Base-by-base conservation (phyloP, 441 rosid species). In the Populus hybrid region DNA sequence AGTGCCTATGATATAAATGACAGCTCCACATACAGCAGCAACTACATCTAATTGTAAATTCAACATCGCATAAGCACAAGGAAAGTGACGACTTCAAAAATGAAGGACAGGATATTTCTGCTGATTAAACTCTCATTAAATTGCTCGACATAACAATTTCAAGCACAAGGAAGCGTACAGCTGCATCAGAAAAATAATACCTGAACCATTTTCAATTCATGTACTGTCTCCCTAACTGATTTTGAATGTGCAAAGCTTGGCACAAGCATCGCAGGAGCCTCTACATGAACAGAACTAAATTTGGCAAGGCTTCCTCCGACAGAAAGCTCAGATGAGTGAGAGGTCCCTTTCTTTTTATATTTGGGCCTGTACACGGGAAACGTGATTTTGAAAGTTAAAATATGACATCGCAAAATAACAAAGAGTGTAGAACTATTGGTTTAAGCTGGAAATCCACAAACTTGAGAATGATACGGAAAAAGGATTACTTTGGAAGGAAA, bases 161-260 rank as follows among this genome's bases (percentile, higher is more conserved):
- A 16, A 36, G 73, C 6, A 28, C 8, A 8, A 6, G 50, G 28
- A 5, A 14, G 28, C 16, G 6, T 46, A 46, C 57, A 46, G 57
- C 2, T 46, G 16, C 57, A 46, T 46, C 16, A 46, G 18, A 46
- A 46, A 46, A 46, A 46, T 12, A 63, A 40, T 86, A 93, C 97
- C 94, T 91, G 98, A 74, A 95, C 89, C 93, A 95, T 89, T 84
- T 86, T 88, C 74, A 92, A 93, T 88, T 95, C 95, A 78, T 89
- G 93, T 57, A 93, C 85, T 21, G 90, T 82, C 82, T 86, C 95
- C 87, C 90, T 89, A 72, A 93, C 97, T 14, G 98, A 92, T 76
- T 87, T 82, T 18, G 95, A 90, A 42, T 76, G 95, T 50, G 85
- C 91, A 69, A 91, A 88, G 79, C 87, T 92, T 18, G 97, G 95